phyloP scores from a whole-genome alignment of 2,329 filamentous ascomycete genomes.

The Fusarium ambrosium region DNA sequence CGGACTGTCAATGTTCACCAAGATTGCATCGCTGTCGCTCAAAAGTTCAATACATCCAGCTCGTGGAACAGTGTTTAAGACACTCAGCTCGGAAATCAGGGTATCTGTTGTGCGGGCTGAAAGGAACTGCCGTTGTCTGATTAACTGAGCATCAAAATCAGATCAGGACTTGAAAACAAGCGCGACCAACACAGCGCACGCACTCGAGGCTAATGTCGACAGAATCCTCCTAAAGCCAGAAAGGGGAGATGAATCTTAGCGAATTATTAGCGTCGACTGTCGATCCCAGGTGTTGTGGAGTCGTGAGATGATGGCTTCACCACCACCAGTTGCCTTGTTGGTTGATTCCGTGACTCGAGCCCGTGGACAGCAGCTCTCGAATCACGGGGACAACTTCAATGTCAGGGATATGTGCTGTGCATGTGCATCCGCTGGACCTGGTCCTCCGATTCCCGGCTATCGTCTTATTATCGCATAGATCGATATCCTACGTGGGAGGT shows the following conservation, averaged over 20 bases:
- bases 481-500: background rate
- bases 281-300: constrained; percentile 5
- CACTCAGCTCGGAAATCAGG: constrained; percentile 3
- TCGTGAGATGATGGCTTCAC: background rate
- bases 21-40: background rate
- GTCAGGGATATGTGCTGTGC: background rate
- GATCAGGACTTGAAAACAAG: constrained; percentile 6
- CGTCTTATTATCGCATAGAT: background rate
- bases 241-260: constrained; percentile 13
- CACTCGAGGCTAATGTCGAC: background rate
- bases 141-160: constrained; percentile 2
- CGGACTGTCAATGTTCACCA: background rate
- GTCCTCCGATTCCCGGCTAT: background rate
- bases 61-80: constrained; percentile 11
- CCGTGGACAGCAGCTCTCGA: background rate
- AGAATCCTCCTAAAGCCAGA: background rate
- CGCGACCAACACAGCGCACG: background rate
- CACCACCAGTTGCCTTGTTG: background rate
- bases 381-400: background rate
- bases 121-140: background rate
- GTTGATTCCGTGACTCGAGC: background rate
- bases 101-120: constrained; percentile 5
- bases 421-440: background rate
- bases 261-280: background rate
- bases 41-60: constrained; percentile 5